Conservation (phyloP, 176 grass and related monocot genomes). For the Carex littledalei region DNA sequence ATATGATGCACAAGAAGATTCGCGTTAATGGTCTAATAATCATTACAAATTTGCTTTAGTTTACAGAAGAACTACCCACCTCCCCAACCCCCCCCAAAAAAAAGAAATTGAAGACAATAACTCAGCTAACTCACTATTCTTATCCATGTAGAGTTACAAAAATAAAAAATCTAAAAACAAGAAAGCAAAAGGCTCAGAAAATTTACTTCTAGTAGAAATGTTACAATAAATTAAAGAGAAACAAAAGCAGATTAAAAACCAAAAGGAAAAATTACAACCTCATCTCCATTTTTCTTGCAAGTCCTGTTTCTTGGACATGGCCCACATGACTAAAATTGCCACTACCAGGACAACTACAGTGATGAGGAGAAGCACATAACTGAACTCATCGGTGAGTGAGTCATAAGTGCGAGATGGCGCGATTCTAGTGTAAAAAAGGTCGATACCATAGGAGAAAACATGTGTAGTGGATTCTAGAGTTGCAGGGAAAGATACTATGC, state of each 20-base stretch:
- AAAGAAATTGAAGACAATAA: no score
- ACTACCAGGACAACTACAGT: conserved; percentile 59
- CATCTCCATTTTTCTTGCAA: conserved; percentile 93
- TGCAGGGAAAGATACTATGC: conserved; percentile 69
- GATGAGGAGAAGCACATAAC: conserved; percentile 60
- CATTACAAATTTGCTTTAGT: conserved; percentile 18
- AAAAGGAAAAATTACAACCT: neutral
- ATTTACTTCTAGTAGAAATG: conserved; percentile 6
- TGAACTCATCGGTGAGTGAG: conserved; percentile 97
- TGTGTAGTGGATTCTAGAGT: conserved; percentile 93
- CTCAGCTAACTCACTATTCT: neutral
- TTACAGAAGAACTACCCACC: neutral
- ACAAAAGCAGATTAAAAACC: conserved; percentile 7
- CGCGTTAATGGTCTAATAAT: neutral
- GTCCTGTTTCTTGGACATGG: conserved; percentile 77
- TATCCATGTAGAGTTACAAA: neutral
- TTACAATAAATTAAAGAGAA: conserved; percentile 24
- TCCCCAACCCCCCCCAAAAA: no score
- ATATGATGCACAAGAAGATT: neutral
- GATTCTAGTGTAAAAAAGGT: conserved; percentile 87
- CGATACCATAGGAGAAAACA: conserved; percentile 87
- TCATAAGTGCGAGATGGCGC: conserved; percentile 96
- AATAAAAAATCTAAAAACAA: neutral
- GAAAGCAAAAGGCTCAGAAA: neutral
- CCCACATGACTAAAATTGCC: conserved; percentile 67